Evolutionary conservation across 192 early-diverging fungal genomes (phyloP).

Genomic region (Coemansia sp.): DNA sequence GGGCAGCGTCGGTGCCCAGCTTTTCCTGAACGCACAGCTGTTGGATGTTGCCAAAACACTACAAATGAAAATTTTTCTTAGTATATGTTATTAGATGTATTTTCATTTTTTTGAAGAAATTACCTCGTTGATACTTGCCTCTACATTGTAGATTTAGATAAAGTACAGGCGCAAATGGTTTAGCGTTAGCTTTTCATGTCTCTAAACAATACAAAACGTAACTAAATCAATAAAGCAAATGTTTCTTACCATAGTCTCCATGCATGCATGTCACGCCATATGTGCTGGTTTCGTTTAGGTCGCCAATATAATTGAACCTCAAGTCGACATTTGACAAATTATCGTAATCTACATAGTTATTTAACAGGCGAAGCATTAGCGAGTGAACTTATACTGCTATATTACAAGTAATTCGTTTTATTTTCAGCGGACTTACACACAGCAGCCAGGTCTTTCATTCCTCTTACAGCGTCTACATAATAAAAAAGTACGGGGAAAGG

Average conservation of each 20-base stretch:
- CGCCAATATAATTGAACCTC: conserved; percentile 43
- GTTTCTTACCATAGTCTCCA: conserved; percentile 41
- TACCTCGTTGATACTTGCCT: conserved; percentile 7
- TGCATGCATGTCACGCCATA: conserved; percentile 44
- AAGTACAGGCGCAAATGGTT: too few relatives aligned
- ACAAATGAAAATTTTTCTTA: conserved; percentile 1
- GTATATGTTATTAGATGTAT: conserved; percentile 5
- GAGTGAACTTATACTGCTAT: too few relatives aligned
- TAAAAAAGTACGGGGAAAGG: not conserved
- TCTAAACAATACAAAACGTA: too few relatives aligned
- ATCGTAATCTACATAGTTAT: conserved; percentile 55
- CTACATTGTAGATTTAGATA: conserved; percentile 7
- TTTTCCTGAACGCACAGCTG: conserved; percentile 53
- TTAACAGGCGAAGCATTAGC: not conserved
- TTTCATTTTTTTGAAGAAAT: not conserved
- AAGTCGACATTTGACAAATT: conserved; percentile 27
- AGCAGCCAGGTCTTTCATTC: conserved; percentile 48
- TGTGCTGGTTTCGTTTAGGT: conserved; percentile 17
- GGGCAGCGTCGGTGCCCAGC: conserved; percentile 23
- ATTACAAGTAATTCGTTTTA: too few relatives aligned
- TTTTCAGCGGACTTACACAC: conserved; percentile 46
- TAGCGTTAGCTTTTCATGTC: too few relatives aligned
- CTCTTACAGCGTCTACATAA: conserved; percentile 31
- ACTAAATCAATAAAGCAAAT: too few relatives aligned
- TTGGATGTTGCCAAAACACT: conserved; percentile 53